Evolutionary conservation across 129 eudicot genomes (phyloP), one percentile per base, ranked within the genome.

Genomic region (Saussurea involucrata): DNA sequence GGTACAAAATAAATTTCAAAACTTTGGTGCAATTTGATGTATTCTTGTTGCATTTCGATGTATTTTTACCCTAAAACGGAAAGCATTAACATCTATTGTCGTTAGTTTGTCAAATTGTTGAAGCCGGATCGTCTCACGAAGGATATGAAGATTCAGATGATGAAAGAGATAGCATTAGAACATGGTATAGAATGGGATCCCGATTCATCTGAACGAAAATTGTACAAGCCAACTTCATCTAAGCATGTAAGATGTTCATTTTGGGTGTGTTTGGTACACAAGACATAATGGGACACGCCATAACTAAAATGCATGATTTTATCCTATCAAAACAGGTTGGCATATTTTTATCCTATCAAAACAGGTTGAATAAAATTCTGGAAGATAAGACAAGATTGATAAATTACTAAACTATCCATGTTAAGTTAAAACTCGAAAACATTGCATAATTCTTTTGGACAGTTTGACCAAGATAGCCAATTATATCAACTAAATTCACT

Each of bases 131-230:
- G 33, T 18, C 90, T 90, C 4, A 72, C 96, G 29, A 84, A 68
- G 44, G 93, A 93, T 12, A 61, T 37, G 85, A 93, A 91, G 88
- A 72, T 93, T 74, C 91, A 74, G 18, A 22, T 91, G 85, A 75
- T 91, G 90, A 87, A 82, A 81, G 96, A 87, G 25, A 89, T 93
- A 42, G 96, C 96, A 8, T 65, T 24, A 58, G 96, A 89, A 71
- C 81, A 75, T 49, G 89, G 91, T 71, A 40, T 93, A 0, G 83
- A 81, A 22, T 93, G 98, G 98, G 73, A 88, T 71, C 60, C 89
- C 8, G 77, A 80, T 40, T 79, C 85, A 78, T 22, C 86, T 33
- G 91, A 87, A 66, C 80, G 81, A 57, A 69, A 77, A 78, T 64
- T 80, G 24, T 71, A 79, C 37, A 85, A 72, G 57, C 83, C 81